These are phyloP conservation scores for Chaetothyriales sp. DNA, from an alignment of 2,329 filamentous ascomycete species.

Conservation along the genomic window DNA sequence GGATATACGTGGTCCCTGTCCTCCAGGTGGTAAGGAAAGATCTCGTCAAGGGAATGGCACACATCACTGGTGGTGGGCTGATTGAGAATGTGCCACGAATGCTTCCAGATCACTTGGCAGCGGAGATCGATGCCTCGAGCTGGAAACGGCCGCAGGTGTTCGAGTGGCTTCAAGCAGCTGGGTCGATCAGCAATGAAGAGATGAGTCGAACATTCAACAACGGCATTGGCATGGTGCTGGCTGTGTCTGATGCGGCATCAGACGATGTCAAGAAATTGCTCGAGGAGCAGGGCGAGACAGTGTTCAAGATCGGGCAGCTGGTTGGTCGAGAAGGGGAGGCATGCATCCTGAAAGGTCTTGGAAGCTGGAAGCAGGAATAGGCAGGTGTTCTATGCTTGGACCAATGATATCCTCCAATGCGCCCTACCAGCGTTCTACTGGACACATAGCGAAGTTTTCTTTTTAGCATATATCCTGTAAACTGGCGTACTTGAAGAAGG, in stretches of 20 bases:
- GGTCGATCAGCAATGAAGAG: conserved; percentile 53
- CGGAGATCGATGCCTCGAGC: conserved; percentile 60
- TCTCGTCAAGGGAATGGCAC: conserved; percentile 79
- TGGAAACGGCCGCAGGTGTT: conserved; percentile 74
- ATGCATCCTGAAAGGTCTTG: conserved; percentile 50
- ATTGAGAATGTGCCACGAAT: conserved; percentile 90
- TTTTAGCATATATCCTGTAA: too few relatives aligned
- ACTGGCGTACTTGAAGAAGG: too few relatives aligned
- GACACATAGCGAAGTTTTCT: too few relatives aligned
- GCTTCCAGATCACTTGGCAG: conserved; percentile 65
- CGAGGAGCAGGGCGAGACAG: conserved; percentile 57
- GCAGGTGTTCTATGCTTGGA: not conserved
- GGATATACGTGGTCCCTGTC: conserved; percentile 80
- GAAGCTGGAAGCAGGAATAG: conserved; percentile 25
- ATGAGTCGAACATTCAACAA: conserved; percentile 93
- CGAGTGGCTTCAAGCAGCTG: conserved; percentile 64
- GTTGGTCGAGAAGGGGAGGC: conserved; percentile 43
- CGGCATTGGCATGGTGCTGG: conserved; percentile 85
- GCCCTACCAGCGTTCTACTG: not conserved
- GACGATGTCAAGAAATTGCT: conserved; percentile 48
- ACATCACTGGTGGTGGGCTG: conserved; percentile 92
- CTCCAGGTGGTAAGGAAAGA: conserved; percentile 49
- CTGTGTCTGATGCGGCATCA: conserved; percentile 54
- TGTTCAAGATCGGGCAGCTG: conserved; percentile 62
- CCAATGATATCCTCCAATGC: not conserved